phyloP scores from a whole-genome alignment of 257 asterid genomes.

The Solanum lycopersicoides region DNA sequence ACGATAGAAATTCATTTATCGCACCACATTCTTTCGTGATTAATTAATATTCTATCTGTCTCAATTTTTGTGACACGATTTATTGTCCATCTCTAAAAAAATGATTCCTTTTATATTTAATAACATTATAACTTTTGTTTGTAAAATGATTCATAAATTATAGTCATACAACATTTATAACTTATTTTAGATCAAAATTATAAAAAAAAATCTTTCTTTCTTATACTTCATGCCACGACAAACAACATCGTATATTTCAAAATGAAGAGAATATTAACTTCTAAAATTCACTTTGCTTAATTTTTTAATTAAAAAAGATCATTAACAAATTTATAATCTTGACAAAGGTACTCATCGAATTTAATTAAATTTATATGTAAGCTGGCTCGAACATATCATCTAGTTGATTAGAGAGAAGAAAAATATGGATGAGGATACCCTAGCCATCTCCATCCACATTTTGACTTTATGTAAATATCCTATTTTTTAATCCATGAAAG shows the following conservation, averaged over 20 bases:
- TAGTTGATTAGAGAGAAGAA: background rate
- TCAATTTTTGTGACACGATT: background rate
- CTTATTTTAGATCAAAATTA: background rate
- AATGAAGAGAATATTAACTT: background rate
- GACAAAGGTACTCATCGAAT: background rate
- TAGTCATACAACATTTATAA: too few species aligned
- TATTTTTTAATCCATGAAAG: background rate
- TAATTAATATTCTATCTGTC: background rate
- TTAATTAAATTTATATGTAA: rapidly evolving
- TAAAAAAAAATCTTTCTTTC: background rate
- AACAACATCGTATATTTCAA: background rate
- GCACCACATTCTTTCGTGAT: background rate
- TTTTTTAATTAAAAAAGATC: too few species aligned
- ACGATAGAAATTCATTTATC: background rate
- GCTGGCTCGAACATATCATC: background rate
- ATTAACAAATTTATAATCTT: background rate
- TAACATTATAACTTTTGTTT: background rate
- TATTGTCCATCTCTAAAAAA: rapidly evolving
- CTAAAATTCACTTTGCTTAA: background rate
- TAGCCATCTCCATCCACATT: background rate
- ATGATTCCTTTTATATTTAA: background rate
- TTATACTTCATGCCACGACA: background rate
- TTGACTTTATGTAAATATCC: background rate
- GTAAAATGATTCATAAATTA: too few species aligned
- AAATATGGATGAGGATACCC: background rate